Evolutionary conservation across 768 basidiomycete species (phyloP), one percentile per base, ranked within the genome.

Genomic region (Piloderma croceum): DNA sequence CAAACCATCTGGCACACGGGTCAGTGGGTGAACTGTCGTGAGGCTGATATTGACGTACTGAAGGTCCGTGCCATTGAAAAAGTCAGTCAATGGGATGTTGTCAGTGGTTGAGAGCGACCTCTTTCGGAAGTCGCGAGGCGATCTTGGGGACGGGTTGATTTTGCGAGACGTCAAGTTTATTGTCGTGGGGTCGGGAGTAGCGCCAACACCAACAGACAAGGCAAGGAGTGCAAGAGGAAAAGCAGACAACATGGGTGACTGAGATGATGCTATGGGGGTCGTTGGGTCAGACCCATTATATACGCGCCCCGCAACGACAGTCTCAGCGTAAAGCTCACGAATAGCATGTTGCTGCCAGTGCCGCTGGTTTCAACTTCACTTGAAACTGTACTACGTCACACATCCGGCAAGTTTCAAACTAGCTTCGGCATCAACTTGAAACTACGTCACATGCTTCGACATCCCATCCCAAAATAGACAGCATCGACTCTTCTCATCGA

Each of bases 41-140:
- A 21, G 31, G 23, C 24, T n/a, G 31, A 31, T 21, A 23, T 5
- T 34, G 39, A 47, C 65, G 52, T 43, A 77, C 72, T 77, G 76
- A n/a, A 77, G 64, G 53, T 77, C 76, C 25, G 76, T 77, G 31
- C 75, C 76, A 36, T 65, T 46, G 60, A 76, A 77, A 53, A 74
- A 74, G 58, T 76, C 74, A 10, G 61, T 62, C 12, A 77, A 56
- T 33, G 72, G 72, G 25, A 71, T 57, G n/a, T 59, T 64, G 21
- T 61, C 51, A 6, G 74, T 64, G 22, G 58, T 49, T 7, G 31
- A 13, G 9, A 13, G 7, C 10, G 19, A 11, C 17, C 17, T 12
- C 19, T 38, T 38, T 18, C 15, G 36, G 17, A 13, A 10, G 10
- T 10, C 34, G 11, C 10, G 10, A 10, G 23, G 22, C 34, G 20